Percentiles rank a stretch among this genome's conserved stretches.
These are phyloP conservation scores for Brassica nigra DNA, from an alignment of 345 rosid genomes.

Conservation along the genomic window DNA sequence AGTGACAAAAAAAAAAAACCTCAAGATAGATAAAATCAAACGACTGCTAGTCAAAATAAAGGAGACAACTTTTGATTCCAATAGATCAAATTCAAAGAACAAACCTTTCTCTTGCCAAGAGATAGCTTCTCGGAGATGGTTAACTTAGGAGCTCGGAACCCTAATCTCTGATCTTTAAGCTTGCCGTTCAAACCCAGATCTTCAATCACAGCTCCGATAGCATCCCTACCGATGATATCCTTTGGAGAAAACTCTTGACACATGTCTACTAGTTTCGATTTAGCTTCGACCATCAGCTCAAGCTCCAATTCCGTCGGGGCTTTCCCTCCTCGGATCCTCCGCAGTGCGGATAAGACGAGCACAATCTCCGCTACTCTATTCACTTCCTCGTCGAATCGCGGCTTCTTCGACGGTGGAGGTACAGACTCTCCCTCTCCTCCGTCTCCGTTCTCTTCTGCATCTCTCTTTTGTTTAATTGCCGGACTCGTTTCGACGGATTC, in stretches of 20 bases:
- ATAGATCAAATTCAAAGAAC: neutral
- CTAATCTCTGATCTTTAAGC: constrained; percentile 70
- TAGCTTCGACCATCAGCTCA: constrained; percentile 76
- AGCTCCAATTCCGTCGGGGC: constrained; percentile 77
- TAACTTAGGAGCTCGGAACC: constrained; percentile 59
- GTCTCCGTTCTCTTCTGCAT: constrained; percentile 28
- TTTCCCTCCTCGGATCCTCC: constrained; percentile 74
- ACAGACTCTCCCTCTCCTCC: constrained; percentile 26
- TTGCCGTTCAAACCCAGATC: constrained; percentile 78
- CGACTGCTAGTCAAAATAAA: neutral
- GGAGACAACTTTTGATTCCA: neutral
- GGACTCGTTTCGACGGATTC: neutral
- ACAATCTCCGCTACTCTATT: constrained; percentile 86
- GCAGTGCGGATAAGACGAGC: constrained; percentile 76
- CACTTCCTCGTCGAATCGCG: constrained; percentile 41
- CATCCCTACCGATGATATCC: constrained; percentile 66
- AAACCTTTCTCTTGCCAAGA: constrained; percentile 72
- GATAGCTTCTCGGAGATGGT: constrained; percentile 75
- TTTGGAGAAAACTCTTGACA: constrained; percentile 63
- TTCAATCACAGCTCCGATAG: constrained; percentile 72
- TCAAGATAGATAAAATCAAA: too few relatives aligned
- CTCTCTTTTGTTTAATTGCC: constrained; percentile 2
- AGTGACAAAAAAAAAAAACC: neutral
- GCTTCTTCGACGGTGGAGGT: constrained; percentile 45
- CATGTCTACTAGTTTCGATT: constrained; percentile 61